phyloP scores from a whole-genome alignment of 2,329 filamentous ascomycete genomes.

The Epicoccum nigrum region DNA sequence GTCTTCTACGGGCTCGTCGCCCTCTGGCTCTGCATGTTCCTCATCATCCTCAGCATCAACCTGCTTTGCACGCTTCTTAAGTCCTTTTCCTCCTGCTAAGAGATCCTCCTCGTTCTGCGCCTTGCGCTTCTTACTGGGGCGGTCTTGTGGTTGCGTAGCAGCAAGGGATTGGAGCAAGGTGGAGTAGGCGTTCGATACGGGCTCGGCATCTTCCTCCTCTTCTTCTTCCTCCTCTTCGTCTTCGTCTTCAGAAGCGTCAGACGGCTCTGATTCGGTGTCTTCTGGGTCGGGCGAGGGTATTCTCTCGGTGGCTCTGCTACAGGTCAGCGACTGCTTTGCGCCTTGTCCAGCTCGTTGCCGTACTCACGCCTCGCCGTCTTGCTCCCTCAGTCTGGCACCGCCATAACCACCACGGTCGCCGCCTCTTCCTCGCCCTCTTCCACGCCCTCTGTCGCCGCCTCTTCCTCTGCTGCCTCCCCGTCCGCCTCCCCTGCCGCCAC shows the following conservation, averaged over 20 bases:
- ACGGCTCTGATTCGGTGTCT: conserved; percentile 28
- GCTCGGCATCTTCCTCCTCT: conserved; percentile 27
- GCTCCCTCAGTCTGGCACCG: conserved; percentile 36
- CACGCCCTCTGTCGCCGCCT: conserved; percentile 24
- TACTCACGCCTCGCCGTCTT: conserved; percentile 41
- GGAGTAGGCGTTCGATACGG: conserved; percentile 57
- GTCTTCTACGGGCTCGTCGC: conserved; percentile 16
- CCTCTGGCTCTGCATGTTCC: conserved; percentile 5
- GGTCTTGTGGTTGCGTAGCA: conserved; percentile 49
- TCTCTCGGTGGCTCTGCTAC: conserved; percentile 20
- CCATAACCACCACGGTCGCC: conserved; percentile 34
- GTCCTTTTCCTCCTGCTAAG: not conserved
- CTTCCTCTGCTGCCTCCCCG: conserved; percentile 26
- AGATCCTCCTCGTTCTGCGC: conserved; percentile 41
- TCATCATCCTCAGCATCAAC: not conserved
- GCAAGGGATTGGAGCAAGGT: conserved; percentile 61
- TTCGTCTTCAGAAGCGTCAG: conserved; percentile 39
- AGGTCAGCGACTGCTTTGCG: conserved; percentile 20
- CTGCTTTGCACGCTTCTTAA: conserved; percentile 8
- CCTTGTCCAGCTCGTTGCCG: conserved; percentile 11
- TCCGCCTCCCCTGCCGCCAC: conserved; percentile 24
- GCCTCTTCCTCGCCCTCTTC: conserved; percentile 37
- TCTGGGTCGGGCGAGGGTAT: conserved; percentile 31
- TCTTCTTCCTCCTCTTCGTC: conserved; percentile 23
- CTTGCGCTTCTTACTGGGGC: conserved; percentile 61